Evolutionary conservation across 805 yeast genomes (phyloP), one percentile per base, ranked within the genome.

Genomic region (Clavispora fructus): DNA sequence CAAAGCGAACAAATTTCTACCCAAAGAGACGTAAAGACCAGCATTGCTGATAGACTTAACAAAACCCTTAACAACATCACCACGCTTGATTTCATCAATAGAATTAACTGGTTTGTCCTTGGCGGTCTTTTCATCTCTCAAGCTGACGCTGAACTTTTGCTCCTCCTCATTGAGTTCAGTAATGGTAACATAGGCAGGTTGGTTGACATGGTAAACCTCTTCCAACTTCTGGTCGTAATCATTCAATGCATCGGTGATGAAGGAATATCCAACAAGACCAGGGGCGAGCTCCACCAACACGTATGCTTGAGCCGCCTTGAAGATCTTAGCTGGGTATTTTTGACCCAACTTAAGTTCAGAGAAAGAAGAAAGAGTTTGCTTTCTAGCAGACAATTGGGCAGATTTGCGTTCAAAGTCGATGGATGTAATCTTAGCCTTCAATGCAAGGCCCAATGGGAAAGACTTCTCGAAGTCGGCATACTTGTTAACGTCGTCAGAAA

Each of bases 51-150:
- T 76, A 50, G 81, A 81, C 59, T 82, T 85, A 44, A 92, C 79
- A 53, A 83, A 85, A n/a, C 96, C 98, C 53, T 82, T 78, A 38
- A 91, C 82, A 57, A 88, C 74, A 48, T 81, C 84, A 35, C 95
- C 96, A 45, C 78, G 74, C 41, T 71, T 67, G 48, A 90, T 59
- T 52, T 86, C 91, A 5, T 71, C 61, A 35, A 72, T 59, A 2
- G 80, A 61, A 8, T 58, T 58, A 37, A 86, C 74, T 6, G 65
- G 57, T 55, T 73, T 79, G 55, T 83, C 85, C 44, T 66, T 71
- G 11, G 82, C 73, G n/a, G 64, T 63, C 6, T 62, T 59, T 14
- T 79, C 68, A 23, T 57, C 55, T 53, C 95, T 77, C 51, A 88
- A 69, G 1, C 88, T 79, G 26, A 88, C 85, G 38, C 75, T 73